Evolutionary conservation across 371 early-diverging fungal genomes (phyloP).

Genomic region (Lichtheimia hyalospora): DNA sequence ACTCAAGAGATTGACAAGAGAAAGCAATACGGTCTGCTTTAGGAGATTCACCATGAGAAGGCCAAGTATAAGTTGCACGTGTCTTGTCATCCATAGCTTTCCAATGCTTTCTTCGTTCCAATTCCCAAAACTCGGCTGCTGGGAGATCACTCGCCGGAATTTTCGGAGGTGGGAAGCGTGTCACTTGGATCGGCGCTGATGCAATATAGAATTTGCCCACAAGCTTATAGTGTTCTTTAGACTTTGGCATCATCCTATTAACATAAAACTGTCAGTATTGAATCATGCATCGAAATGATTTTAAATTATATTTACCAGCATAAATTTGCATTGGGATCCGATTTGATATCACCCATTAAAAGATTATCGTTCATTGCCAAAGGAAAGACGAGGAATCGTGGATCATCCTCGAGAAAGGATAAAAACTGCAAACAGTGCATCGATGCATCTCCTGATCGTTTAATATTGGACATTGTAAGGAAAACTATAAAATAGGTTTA

Average conservation of each 20-base stretch:
- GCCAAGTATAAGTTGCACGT: slow-evolving; percentile 75
- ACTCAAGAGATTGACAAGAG: slow-evolving; percentile 57
- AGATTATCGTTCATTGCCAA: slow-evolving; percentile 61
- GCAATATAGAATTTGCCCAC: slow-evolving; percentile 74
- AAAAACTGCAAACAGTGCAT: slow-evolving; percentile 53
- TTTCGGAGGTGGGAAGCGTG: slow-evolving; percentile 67
- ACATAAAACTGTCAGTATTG: too few species aligned
- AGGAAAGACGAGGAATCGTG: slow-evolving; percentile 51
- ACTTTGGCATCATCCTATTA: slow-evolving; percentile 67
- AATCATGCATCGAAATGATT: too few species aligned
- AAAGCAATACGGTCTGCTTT: slow-evolving; percentile 48
- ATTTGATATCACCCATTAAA: slow-evolving; percentile 63
- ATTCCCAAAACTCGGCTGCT: slow-evolving; percentile 73
- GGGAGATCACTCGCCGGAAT: slow-evolving; percentile 30
- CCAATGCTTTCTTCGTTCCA: slow-evolving; percentile 62
- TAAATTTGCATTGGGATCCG: slow-evolving; percentile 54
- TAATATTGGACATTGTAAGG: slow-evolving; percentile 6
- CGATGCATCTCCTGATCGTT: slow-evolving; percentile 47
- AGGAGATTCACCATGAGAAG: slow-evolving; percentile 60
- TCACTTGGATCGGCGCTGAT: slow-evolving; percentile 71
- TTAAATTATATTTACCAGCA: slow-evolving; percentile 45
- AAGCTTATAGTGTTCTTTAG: slow-evolving; percentile 67
- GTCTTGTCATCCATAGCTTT: slow-evolving; percentile 45
- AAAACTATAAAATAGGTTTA: neutral
- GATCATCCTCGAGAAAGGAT: slow-evolving; percentile 57